Evolutionary conservation across 2,329 filamentous ascomycete genomes (phyloP).

Genomic region (Conoideocrella luteorostrata): DNA sequence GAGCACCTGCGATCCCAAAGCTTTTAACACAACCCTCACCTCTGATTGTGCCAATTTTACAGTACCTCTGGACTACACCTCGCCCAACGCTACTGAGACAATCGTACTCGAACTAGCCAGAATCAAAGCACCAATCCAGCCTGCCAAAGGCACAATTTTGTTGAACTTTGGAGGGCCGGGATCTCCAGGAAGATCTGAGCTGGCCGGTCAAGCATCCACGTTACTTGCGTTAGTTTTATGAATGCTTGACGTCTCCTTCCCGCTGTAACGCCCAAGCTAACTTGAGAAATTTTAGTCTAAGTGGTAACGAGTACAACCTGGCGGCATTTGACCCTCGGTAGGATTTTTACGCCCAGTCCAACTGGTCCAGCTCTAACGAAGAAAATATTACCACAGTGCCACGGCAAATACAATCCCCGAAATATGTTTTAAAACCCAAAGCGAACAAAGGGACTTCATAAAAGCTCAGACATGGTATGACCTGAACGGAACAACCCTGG

Average conservation of each 20-base stretch:
- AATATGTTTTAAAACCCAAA: too few species aligned
- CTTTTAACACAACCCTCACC: background rate
- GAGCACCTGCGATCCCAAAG: background rate
- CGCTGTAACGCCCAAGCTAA: slow-evolving; percentile 10
- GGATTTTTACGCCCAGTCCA: background rate
- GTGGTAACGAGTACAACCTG: background rate
- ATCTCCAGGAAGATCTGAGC: background rate
- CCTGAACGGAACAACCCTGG: background rate
- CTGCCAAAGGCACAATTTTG: slow-evolving; percentile 14
- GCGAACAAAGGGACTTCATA: background rate
- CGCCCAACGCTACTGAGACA: background rate
- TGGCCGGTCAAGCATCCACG: background rate
- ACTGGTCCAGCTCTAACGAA: background rate
- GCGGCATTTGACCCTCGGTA: background rate
- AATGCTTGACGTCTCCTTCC: slow-evolving; percentile 9
- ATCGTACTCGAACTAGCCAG: background rate
- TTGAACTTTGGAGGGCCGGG: slow-evolving; percentile 17
- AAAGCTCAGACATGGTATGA: background rate
- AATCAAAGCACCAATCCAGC: background rate
- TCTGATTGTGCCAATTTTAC: background rate
- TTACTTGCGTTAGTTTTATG: slow-evolving; percentile 11
- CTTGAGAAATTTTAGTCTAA: background rate
- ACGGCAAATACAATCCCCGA: background rate
- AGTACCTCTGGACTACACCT: background rate
- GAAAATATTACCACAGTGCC: background rate